Base-by-base conservation (phyloP, 768 basidiomycete genomes). In the Leccinum barrowsii region DNA sequence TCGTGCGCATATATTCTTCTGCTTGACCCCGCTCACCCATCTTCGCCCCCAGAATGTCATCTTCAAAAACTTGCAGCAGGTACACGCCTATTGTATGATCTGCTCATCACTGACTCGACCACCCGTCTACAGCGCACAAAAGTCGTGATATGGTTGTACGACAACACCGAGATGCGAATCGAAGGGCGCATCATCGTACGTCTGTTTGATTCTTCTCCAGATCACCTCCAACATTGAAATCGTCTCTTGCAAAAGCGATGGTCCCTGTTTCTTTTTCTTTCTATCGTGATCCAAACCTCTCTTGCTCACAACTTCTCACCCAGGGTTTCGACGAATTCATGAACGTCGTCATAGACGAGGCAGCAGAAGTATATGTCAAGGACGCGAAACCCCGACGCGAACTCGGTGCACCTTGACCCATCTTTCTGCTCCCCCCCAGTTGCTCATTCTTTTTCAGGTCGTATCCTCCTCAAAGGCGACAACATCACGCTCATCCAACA, bases 251-350 rank as follows among this genome's bases (percentile, higher is more conserved):
- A 56, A 77, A 78, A 73, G 74, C 73, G 70, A 70, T 67, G 67
- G 62, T 28, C 24, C 35, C 52, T 59, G 19, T 60, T 51, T 55
- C 15, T 2, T 32, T 0, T 49, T 35, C 42, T 47, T 47, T 63
- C 19, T 55, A 15, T 8, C 22, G 17, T 47, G 17, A 35, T 24
- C 42, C 60, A 42, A 54, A 46, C 7, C 17, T 59, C 53, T 21
- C 48, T 52, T 53, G 60, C 72, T 78, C 60, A 74, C 44, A 46
- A 54, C 57, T 50, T 49, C 55, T 59, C 42, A 11, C 40, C 11
- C 69, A 98, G 96, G 95, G 96, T 42, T 99, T 99, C 67, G 96
- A 99, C 71, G 96, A 99, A 74, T 99, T 98, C 76, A 99, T 99
- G 96, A 99, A 99, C 70, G 76, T 99, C 30, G 92, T 98, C 35